Percentiles rank a stretch among this genome's conserved stretches.
These are phyloP conservation scores for Articulospora tetracladia DNA, from an alignment of 495 filamentous ascomycete genomes.

Conservation along the genomic window DNA sequence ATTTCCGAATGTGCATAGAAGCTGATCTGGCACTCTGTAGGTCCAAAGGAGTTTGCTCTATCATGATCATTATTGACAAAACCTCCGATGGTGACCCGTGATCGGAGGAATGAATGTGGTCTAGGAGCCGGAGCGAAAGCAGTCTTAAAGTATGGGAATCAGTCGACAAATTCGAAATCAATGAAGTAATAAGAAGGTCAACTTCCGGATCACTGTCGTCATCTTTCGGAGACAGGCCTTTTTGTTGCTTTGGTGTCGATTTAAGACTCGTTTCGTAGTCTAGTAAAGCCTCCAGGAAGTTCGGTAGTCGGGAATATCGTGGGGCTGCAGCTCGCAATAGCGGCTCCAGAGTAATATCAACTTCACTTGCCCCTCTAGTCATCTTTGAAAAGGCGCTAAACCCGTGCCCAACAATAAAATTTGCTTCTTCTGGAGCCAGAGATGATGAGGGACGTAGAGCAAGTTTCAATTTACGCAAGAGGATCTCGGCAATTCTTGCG, in stretches of 20 bases:
- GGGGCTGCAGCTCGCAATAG: slow-evolving; percentile 57
- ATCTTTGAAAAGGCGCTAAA: slow-evolving; percentile 51
- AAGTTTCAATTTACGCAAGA: slow-evolving; percentile 53
- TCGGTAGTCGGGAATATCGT: slow-evolving; percentile 54
- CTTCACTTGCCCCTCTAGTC: slow-evolving; percentile 39
- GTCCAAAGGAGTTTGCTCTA: slow-evolving; percentile 73
- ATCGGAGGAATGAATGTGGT: slow-evolving; percentile 36
- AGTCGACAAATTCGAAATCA: slow-evolving; percentile 68
- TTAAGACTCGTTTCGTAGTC: slow-evolving; percentile 51
- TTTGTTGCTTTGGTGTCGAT: slow-evolving; percentile 28
- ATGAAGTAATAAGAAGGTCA: slow-evolving; percentile 52
- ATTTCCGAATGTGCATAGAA: slow-evolving; percentile 79
- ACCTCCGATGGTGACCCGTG: slow-evolving; percentile 33
- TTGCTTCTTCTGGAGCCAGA: slow-evolving; percentile 49
- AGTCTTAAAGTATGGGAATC: slow-evolving; percentile 68
- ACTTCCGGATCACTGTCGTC: slow-evolving; percentile 15
- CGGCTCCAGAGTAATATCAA: slow-evolving; percentile 52
- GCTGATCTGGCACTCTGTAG: slow-evolving; percentile 70
- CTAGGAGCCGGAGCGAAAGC: slow-evolving; percentile 65
- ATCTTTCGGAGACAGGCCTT: slow-evolving; percentile 20
- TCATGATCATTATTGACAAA: slow-evolving; percentile 55
- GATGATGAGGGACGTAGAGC: slow-evolving; percentile 51
- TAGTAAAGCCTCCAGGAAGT: slow-evolving; percentile 65
- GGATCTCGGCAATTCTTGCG: slow-evolving; percentile 48
- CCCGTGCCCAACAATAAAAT: slow-evolving; percentile 53